Evolutionary conservation across 108 stramenopile genomes (phyloP), one percentile per base, ranked within the genome.

Genomic region (Mayamaea pseudoterrestris): DNA sequence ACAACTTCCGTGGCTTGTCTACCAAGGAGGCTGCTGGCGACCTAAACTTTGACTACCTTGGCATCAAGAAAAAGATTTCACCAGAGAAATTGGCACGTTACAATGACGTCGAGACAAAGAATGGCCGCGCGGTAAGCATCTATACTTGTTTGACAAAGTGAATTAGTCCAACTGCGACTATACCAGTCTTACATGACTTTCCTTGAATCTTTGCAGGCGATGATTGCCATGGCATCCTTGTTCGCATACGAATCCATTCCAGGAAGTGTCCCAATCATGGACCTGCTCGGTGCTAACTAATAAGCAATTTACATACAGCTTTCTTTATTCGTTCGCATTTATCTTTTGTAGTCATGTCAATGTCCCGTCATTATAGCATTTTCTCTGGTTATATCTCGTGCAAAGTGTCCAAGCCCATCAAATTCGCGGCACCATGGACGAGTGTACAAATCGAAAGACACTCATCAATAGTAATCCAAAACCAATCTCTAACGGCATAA

Each of bases 221-320:
- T 90, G 89, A 90, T 90, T 51, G 89, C 89, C 29, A 90, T 90
- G 89, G 89, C 89, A 17, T 73, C 70, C 51, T 77, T 90, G 29
- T 86, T 90, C 52, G 76, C 89, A 37, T 66, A 70, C 47, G 76
- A 90, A 67, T 40, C 67, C 32, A 77, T 90, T 49, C 83, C 83
- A 9, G 89, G 89, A 65, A 80, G 78, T 30, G 89, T 90, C 31
- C 89, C 89, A 20, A 65, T 90, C 60, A 90, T 90, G 89, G 83
- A 90, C 53, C 32, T 90, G 37, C 57, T 90, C 43, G 74, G 76
- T 9, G 74, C 74, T 31, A 62, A 76, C 58, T 83, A 83, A 77
- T 47, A 45, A 35, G 22, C 57, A 30, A n/a, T 27, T 34, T 2
- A n/a, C n/a, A n/a, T 23, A 18, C 41, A n/a, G 20, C 7, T 42